phyloP scores from a whole-genome alignment of 2,329 filamentous ascomycete genomes.

The Karstenula rhodostoma region DNA sequence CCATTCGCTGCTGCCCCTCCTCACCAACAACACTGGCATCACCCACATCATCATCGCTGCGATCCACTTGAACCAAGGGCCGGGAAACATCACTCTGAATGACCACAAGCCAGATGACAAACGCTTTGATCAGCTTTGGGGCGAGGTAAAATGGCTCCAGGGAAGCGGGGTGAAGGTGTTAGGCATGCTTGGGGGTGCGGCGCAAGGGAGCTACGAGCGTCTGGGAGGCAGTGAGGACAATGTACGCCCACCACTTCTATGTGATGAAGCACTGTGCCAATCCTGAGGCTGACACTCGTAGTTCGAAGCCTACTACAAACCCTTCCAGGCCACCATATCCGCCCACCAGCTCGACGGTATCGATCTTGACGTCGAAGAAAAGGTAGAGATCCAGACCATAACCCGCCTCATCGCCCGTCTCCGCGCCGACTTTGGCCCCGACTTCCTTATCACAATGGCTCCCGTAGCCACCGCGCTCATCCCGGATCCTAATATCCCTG shows the following conservation, averaged over 20 bases:
- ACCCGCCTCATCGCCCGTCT: slow-evolving; percentile 60
- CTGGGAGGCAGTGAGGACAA: slow-evolving; percentile 44
- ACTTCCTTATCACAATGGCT: slow-evolving; percentile 81
- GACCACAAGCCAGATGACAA: slow-evolving; percentile 75
- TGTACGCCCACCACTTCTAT: slow-evolving; percentile 25
- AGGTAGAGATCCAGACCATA: slow-evolving; percentile 71
- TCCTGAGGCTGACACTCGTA: slow-evolving; percentile 32
- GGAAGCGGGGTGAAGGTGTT: slow-evolving; percentile 78
- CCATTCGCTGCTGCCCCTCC: slow-evolving; percentile 69
- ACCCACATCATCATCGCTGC: slow-evolving; percentile 90
- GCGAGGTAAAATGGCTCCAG: slow-evolving; percentile 76
- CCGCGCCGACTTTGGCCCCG: slow-evolving; percentile 69
- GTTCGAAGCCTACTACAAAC: slow-evolving; percentile 78
- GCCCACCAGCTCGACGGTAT: slow-evolving; percentile 56
- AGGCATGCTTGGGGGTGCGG: slow-evolving; percentile 88
- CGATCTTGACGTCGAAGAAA: slow-evolving; percentile 68
- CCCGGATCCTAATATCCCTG: slow-evolving; percentile 47
- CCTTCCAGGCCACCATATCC: slow-evolving; percentile 71
- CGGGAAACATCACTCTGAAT: slow-evolving; percentile 77
- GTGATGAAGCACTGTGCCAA: not conserved
- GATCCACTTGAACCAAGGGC: slow-evolving; percentile 78
- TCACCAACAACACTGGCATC: slow-evolving; percentile 66
- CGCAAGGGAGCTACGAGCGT: slow-evolving; percentile 73
- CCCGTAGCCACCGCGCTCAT: slow-evolving; percentile 81
- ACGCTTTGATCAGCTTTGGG: slow-evolving; percentile 78